Evolutionary conservation across 495 filamentous ascomycete species (phyloP), one percentile per base, ranked within the genome.

Genomic region (Thozetella sp.): DNA sequence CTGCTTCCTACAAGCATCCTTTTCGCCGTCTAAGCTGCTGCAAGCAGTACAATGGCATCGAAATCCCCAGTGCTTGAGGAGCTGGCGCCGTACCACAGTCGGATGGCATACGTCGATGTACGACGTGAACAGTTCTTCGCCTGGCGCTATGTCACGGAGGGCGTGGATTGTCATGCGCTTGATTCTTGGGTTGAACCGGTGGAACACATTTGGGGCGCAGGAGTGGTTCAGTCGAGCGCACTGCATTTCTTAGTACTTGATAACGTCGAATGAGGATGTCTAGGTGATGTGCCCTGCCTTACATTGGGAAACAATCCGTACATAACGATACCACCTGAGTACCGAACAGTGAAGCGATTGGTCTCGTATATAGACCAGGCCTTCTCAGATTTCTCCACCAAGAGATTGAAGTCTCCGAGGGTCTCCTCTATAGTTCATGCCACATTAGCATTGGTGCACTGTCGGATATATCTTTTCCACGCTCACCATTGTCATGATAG

Each of bases 161-260:
- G 43, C 43, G 43, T 48, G 43, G 20, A 48, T n/a, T 4, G 43
- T 48, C 9, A 48, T 10, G 43, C 43, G 43, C 3, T 48, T 48
- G 43, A 48, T 48, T 3, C 43, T 48, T 10, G 43, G 43, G 43
- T 48, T 48, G 43, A 48, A 48, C n/a, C 43, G 9, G n/a, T 48
- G 43, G n/a, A 48, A 48, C 3, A 48, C 43, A 20, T 48, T 48
- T 3, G 43, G 43, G 11, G 43, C 43, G n/a, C 43, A 48, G 20
- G 43, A 48, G 43, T 48, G 43, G 43, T 48, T 48, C 10, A 48
- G n/a, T n/a, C 43, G 43, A 48, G 43, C 43, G n/a, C 11, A 48
- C 43, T 48, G 15, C 6, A 6, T 37, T 15, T 37, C 15, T 37
- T 37, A 37, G 30, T 9, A 37, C 17, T 17, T 37, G 17, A 6